phyloP scores from a whole-genome alignment of 495 filamentous ascomycete genomes.

The Talaromyces liani region DNA sequence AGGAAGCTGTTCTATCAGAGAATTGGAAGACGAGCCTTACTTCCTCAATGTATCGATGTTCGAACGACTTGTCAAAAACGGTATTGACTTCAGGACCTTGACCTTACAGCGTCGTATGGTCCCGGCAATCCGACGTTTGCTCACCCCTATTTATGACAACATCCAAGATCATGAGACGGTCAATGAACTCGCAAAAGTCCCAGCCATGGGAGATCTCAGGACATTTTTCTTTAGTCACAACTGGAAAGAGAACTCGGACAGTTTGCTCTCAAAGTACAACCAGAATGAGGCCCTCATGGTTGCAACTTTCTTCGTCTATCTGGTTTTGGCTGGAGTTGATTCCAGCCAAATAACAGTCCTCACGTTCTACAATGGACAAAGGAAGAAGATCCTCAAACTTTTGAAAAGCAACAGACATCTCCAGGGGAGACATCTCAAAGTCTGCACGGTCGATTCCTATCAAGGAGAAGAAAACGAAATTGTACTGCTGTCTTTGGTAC shows the following conservation, averaged over 20 bases:
- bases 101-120: slow-evolving; percentile 63
- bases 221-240: slow-evolving; percentile 67
- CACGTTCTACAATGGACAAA: slow-evolving; percentile 88
- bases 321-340: slow-evolving; percentile 57
- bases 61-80: slow-evolving; percentile 68
- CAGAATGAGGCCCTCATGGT: slow-evolving; percentile 72
- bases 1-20: slow-evolving; percentile 48
- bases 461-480: slow-evolving; percentile 94
- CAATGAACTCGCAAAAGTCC: slow-evolving; percentile 48
- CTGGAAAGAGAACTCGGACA: slow-evolving; percentile 58
- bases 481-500: slow-evolving; percentile 74
- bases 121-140: slow-evolving; percentile 57
- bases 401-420: slow-evolving; percentile 47
- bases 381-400: slow-evolving; percentile 50
- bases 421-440: slow-evolving; percentile 45
- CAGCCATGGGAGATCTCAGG: slow-evolving; percentile 69
- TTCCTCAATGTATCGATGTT: slow-evolving; percentile 63
- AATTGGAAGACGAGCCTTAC: slow-evolving; percentile 50
- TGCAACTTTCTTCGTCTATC: slow-evolving; percentile 60
- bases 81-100: slow-evolving; percentile 54
- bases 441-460: slow-evolving; percentile 85
- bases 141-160: slow-evolving; percentile 59
- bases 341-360: slow-evolving; percentile 67
- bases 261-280: slow-evolving; percentile 65
- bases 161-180: slow-evolving; percentile 68